Evolutionary conservation across 2,329 filamentous ascomycete species (phyloP).

Genomic region (Chaetomiaceae sp.): DNA sequence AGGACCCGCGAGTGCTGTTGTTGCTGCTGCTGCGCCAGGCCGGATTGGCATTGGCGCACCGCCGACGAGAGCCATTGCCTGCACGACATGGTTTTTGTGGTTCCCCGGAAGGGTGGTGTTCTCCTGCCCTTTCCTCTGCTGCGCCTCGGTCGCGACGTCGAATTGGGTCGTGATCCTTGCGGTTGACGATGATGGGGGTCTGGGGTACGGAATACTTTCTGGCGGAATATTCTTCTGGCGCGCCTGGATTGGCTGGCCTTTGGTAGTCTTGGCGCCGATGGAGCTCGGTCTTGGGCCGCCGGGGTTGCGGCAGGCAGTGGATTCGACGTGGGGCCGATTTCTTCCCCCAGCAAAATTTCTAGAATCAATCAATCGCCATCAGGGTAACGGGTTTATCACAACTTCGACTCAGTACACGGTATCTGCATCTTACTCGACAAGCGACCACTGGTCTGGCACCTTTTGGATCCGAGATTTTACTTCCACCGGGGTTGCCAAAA

Average conservation of each 20-base stretch:
- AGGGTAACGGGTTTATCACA: slow-evolving; percentile 10
- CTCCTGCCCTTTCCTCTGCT: no score
- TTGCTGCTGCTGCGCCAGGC: slow-evolving; percentile 16
- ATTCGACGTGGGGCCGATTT: slow-evolving; percentile 16
- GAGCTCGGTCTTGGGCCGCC: not conserved
- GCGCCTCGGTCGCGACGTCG: not conserved
- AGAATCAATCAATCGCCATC: slow-evolving; percentile 7
- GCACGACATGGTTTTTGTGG: slow-evolving; percentile 19
- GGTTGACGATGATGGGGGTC: no score
- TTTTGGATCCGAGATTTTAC: no score
- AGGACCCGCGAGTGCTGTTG: slow-evolving; percentile 16
- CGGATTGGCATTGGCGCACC: slow-evolving; percentile 20
- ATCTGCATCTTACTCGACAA: not conserved
- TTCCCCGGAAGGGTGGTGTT: not conserved
- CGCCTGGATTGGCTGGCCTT: slow-evolving; percentile 7
- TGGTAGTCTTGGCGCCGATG: slow-evolving; percentile 2
- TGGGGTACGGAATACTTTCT: slow-evolving; percentile 14
- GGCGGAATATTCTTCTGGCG: slow-evolving; percentile 20
- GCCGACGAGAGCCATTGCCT: slow-evolving; percentile 25
- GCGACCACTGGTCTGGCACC: not conserved
- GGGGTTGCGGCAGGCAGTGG: slow-evolving; percentile 19
- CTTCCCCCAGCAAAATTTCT: slow-evolving; percentile 18
- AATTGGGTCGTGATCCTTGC: slow-evolving; percentile 2
- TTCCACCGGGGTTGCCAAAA: no score
- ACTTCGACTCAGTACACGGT: not conserved